A percentile compares a stretch with the other conserved stretches of the same genome.
Conservation (phyloP, 2,329 filamentous ascomycete species). For the Lasiodiplodia sp. region DNA sequence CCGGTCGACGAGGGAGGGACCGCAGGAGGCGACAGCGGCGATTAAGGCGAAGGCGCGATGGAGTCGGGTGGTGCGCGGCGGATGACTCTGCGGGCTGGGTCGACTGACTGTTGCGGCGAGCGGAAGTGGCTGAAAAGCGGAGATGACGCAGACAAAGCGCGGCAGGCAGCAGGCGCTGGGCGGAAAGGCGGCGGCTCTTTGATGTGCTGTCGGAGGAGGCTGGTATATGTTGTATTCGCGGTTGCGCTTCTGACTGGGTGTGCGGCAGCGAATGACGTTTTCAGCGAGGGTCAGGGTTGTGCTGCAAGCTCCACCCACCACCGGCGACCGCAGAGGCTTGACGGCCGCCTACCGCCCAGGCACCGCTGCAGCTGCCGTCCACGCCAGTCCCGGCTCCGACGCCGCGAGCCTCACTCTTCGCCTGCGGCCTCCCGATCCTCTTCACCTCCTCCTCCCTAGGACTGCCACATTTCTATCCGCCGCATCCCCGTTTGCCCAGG, state of each 20-base stretch:
- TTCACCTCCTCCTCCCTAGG: neutral
- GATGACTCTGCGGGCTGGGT: constrained; percentile 18
- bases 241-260: constrained; percentile 8
- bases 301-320: constrained; percentile 23
- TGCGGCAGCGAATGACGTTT: constrained; percentile 27
- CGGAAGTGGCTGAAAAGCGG: constrained; percentile 11
- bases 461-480: constrained; percentile 8
- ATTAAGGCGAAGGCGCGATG: constrained; percentile 4
- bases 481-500: neutral
- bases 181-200: constrained; percentile 1
- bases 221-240: constrained; percentile 10
- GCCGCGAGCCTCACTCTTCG: constrained; percentile 22
- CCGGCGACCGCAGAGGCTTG: neutral
- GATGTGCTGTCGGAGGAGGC: constrained; percentile 13
- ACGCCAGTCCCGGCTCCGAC: constrained; percentile 20
- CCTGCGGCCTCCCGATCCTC: constrained; percentile 4
- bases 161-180: constrained; percentile 4
- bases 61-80: constrained; percentile 14
- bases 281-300: constrained; percentile 18
- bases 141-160: constrained; percentile 19
- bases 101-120: neutral
- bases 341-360: constrained; percentile 17
- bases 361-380: constrained; percentile 18
- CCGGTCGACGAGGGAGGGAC: neutral
- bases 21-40: neutral